Percentiles rank a stretch among this genome's conserved stretches.
These are phyloP conservation scores for Naegleria fowleri DNA, from an alignment of 208 protist genomes.

Conservation along the genomic window DNA sequence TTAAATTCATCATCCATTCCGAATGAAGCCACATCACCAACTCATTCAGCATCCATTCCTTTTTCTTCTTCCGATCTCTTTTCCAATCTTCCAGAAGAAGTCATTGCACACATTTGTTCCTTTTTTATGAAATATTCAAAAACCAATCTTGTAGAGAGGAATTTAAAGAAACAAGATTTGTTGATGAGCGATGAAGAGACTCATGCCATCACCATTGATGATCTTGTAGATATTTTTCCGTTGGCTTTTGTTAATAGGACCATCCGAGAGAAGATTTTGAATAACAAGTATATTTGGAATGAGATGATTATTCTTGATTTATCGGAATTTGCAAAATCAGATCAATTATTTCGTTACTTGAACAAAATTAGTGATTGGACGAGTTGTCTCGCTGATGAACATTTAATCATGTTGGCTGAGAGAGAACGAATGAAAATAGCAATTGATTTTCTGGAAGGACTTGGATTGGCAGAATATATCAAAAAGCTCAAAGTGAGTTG, in stretches of 20 bases:
- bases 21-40: too few relatives aligned
- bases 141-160: background rate
- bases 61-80: too few relatives aligned
- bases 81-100: background rate
- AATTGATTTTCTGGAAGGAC: background rate
- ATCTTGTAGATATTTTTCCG: background rate
- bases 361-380: background rate
- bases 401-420: background rate
- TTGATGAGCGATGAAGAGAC: background rate
- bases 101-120: background rate
- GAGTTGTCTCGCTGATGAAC: background rate
- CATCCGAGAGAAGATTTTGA: background rate
- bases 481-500: background rate
- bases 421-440: background rate
- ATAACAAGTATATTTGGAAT: background rate
- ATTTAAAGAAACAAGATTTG: background rate
- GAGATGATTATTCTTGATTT: background rate
- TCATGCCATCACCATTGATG: background rate
- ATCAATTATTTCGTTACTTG: background rate
- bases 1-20: too few relatives aligned
- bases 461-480: background rate
- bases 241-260: background rate
- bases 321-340: background rate
- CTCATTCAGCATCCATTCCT: too few relatives aligned
- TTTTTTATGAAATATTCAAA: background rate